A percentile compares a stretch with the other conserved stretches of the same genome.
phyloP scores from a whole-genome alignment of 768 basidiomycete genomes.

The Auriscalpium orientale region DNA sequence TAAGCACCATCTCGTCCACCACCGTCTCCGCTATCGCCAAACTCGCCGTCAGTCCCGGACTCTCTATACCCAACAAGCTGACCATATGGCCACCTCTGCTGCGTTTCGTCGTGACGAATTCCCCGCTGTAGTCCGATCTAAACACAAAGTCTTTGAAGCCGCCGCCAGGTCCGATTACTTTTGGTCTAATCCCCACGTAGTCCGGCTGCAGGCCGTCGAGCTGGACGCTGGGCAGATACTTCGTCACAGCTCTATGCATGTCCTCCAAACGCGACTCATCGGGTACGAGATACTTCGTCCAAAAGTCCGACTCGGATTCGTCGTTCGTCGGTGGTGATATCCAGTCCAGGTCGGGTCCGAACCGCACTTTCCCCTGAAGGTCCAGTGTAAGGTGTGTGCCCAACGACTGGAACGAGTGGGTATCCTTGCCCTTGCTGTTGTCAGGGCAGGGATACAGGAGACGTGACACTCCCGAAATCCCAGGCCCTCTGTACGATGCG shows the following conservation, averaged over 20 bases:
- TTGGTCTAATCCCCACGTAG: constrained; percentile 83
- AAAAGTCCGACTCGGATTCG: constrained; percentile 61
- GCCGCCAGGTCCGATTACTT: constrained; percentile 63
- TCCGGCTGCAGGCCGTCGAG: constrained; percentile 65
- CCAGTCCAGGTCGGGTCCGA: constrained; percentile 93
- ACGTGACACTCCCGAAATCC: constrained; percentile 54
- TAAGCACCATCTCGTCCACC: constrained; percentile 47
- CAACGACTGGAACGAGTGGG: constrained; percentile 61
- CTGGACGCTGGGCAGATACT: constrained; percentile 61
- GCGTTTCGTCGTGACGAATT: constrained; percentile 22
- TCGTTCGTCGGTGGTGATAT: constrained; percentile 43
- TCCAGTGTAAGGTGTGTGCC: constrained; percentile 92
- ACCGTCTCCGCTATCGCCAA: constrained; percentile 85
- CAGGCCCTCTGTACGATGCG: constrained; percentile 79
- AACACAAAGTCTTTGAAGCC: constrained; percentile 85
- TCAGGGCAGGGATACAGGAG: constrained; percentile 91
- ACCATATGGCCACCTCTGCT: constrained; percentile 48
- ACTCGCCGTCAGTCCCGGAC: constrained; percentile 82
- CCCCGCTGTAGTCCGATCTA: constrained; percentile 52
- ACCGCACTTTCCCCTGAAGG: constrained; percentile 74
- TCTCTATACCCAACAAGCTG: constrained; percentile 85
- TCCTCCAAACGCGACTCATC: constrained; percentile 50
- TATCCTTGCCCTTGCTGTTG: constrained; percentile 41
- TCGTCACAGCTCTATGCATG: constrained; percentile 67
- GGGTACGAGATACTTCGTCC: constrained; percentile 59